Base-by-base conservation (phyloP, 2,329 filamentous ascomycete species). In the Botrytis sinoallii region DNA sequence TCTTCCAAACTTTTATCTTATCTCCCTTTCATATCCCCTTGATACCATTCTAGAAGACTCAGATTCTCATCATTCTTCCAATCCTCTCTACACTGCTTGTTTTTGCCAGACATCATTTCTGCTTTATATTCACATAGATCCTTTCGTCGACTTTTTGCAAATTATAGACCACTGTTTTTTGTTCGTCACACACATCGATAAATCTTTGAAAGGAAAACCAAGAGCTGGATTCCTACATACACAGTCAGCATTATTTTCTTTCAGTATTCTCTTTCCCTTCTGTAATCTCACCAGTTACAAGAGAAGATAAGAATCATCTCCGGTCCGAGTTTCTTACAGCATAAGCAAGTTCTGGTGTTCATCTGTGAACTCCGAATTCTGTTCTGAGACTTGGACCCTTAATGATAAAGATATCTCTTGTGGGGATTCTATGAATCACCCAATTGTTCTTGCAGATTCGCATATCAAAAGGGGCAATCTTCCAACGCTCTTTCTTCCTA, bases 221-320 rank as follows among this genome's bases (percentile, higher is more conserved):
- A 80, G 79, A 78, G 79, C 79, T 80, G 79, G 77, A 77, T 78
- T 78, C 77, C 76, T 74, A 73, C 48, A 60, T 48, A 64, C 35
- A 57, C 67, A 63, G 65, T 73, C 70, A 73, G 65, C 60, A 40
- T 59, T 55, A 44, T 48, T 63, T 42, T 29, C 40, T 73, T 72
- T 52, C 25, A 16, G 18, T 14, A 32, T 57, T 69, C 38, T 32
- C 38, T 46, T 46, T 35, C 46, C 38, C 61, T 72, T 8, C 25
- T 57, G 48, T n/a, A 67, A 55, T 40, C 46, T 40, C 20, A 32
- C 35, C 25, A 29, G 35, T 55, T 25, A 55, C 6, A 20, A 29
- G 64, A 52, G 64, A 38, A 40, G 32, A 38, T 16, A 16, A 67
- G 9, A n/a, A 20, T 55, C 46, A 67, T 67, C 65, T 67, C 65